phyloP scores from a whole-genome alignment of 2,329 filamentous ascomycete species.

The Colletotrichum siamense region DNA sequence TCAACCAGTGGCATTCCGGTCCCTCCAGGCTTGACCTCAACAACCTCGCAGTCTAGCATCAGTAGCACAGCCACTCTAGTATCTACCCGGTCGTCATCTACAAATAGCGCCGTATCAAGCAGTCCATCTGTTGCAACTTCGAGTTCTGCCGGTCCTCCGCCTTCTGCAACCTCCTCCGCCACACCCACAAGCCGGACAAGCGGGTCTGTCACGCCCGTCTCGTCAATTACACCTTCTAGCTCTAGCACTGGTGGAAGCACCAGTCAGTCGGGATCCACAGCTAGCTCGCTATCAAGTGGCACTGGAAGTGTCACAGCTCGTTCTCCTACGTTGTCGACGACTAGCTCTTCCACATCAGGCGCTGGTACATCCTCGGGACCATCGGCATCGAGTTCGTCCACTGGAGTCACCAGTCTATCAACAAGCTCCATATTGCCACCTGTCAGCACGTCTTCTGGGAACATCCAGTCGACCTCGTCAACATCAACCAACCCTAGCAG shows the following conservation, averaged over 20 bases:
- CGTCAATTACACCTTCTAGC: background rate
- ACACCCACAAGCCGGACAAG: background rate
- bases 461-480: background rate
- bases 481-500: background rate
- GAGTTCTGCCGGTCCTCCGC: background rate
- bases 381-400: accelerated
- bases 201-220: background rate
- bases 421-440: background rate
- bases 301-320: background rate
- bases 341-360: background rate
- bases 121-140: background rate
- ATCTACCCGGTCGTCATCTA: background rate
- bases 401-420: background rate
- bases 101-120: background rate
- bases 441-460: background rate
- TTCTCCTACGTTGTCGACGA: background rate
- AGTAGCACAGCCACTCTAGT: accelerated
- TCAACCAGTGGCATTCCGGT: background rate
- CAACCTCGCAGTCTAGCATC: background rate
- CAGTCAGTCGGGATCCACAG: accelerated
- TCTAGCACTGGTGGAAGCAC: background rate
- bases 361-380: accelerated
- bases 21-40: background rate
- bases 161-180: background rate
- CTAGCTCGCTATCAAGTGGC: background rate